Base-by-base conservation (phyloP, 2,329 filamentous ascomycete genomes). In the Paecilomyces sp. region DNA sequence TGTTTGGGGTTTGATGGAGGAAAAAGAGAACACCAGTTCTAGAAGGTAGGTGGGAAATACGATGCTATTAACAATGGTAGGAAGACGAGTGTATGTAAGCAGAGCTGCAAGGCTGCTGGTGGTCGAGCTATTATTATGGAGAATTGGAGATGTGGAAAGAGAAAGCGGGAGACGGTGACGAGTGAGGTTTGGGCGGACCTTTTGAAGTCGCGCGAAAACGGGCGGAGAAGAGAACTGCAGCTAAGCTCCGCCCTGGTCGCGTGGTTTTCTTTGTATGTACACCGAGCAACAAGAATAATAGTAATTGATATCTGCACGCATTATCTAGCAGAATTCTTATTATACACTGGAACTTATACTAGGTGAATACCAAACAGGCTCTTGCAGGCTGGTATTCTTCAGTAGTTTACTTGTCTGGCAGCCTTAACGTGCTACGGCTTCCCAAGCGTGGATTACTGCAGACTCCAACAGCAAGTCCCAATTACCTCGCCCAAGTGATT, bases 81-180 rank as follows among this genome's bases (percentile, higher is more conserved):
- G 52, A 55, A 55, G 55, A 58, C 31, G 58, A 28, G 58, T 56
- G 58, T 53, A 56, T 58, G 56, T 36, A 54, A 57, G 58, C 60
- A 58, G 55, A 57, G 54, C 55, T 30, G 41, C 56, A 36, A 31
- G 36, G 52, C 60, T 34, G 41, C 41, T 50, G 56, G 50, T n/a
- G 25, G 58, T 65, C n/a, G 41, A 47, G 41, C 41, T 47, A 33
- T 33, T 33, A 33, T 33, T 33, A 67, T 70, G 66, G 56, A 59
- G 56, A 33, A 33, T 33, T 33, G 31, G 31, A 41, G 56, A 36
- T 24, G 54, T 30, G 30, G 54, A 25, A 25, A 55, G 15, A 41
- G 59, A 59, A 28, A 47, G n/a, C 25, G 31, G 52, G 25, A n/a
- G 50, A 53, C 56, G 59, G 15, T 57, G 55, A 53, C 36, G 34